Percentiles rank a stretch among this genome's conserved stretches.
Conservation (phyloP, 345 rosid species). For the Odontarrhena argentea region DNA sequence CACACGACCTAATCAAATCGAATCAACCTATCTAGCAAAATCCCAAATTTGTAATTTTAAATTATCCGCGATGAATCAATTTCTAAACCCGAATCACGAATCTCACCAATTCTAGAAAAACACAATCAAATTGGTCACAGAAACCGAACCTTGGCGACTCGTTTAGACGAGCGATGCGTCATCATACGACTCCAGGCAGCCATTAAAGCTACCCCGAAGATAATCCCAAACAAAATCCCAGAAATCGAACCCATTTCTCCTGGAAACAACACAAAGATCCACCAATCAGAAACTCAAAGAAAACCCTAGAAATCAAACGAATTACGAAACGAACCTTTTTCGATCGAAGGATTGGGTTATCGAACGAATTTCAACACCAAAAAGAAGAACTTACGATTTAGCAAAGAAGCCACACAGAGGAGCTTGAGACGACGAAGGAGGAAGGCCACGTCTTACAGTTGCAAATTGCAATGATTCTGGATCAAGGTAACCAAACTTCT, state of each 20-base stretch:
- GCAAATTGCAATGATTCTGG: too few species aligned
- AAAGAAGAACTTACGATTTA: too few species aligned
- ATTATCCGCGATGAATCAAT: neutral
- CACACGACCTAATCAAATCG: neutral
- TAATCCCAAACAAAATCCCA: conserved; percentile 77
- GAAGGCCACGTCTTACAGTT: too few species aligned
- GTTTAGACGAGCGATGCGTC: conserved; percentile 77
- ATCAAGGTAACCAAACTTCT: too few species aligned
- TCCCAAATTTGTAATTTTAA: conserved; percentile 6
- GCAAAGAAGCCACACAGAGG: too few species aligned
- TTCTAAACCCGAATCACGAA: neutral
- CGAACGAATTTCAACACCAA: too few species aligned
- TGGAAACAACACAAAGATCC: conserved; percentile 25
- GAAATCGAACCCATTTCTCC: conserved; percentile 87
- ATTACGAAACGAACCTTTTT: neutral
- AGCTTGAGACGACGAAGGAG: too few species aligned
- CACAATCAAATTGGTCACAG: neutral
- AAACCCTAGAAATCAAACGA: conserved; percentile 10
- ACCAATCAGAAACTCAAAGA: conserved; percentile 17
- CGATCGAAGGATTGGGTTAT: conserved; percentile 5
- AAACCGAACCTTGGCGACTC: conserved; percentile 72
- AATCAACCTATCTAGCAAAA: conserved; percentile 5
- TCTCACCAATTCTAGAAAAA: neutral
- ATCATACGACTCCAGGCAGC: conserved; percentile 97
- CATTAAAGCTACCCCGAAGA: conserved; percentile 86